phyloP scores from a whole-genome alignment of 192 early-diverging fungal species.

The Coemansia sp. region DNA sequence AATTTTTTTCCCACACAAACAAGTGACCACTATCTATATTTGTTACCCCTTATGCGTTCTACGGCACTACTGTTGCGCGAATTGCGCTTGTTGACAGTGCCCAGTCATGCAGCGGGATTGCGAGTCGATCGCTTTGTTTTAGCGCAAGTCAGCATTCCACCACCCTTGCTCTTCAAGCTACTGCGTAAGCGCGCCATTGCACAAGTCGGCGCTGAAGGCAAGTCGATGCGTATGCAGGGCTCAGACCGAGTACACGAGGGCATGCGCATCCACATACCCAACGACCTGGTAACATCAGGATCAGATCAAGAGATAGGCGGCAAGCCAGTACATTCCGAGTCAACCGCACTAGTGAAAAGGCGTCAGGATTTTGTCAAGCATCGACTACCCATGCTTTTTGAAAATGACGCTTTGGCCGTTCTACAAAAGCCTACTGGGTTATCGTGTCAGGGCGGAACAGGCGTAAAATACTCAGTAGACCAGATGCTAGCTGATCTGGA shows the following conservation, averaged over 20 bases:
- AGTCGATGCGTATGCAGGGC: slow-evolving; percentile 11
- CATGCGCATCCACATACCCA: slow-evolving; percentile 31
- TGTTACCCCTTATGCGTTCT: background rate
- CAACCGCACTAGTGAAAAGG: background rate
- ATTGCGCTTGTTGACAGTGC: slow-evolving; percentile 18
- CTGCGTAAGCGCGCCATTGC: slow-evolving; percentile 30
- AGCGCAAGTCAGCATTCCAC: slow-evolving; percentile 7
- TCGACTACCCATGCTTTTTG: slow-evolving; percentile 20
- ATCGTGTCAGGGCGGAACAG: slow-evolving; percentile 35
- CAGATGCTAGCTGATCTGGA: slow-evolving; percentile 19
- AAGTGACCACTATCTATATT: background rate
- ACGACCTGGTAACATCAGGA: slow-evolving; percentile 6
- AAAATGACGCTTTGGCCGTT: slow-evolving; percentile 22
- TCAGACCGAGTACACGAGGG: slow-evolving; percentile 27
- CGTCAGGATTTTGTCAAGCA: slow-evolving; percentile 6
- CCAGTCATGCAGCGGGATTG: slow-evolving; percentile 13
- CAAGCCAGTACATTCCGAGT: background rate
- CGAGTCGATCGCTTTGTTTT: slow-evolving; percentile 28
- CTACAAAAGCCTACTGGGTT: slow-evolving; percentile 30
- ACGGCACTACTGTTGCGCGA: background rate
- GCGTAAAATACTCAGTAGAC: slow-evolving; percentile 21
- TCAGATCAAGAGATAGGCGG: background rate
- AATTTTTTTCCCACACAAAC: too few species aligned
- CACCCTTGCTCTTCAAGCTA: slow-evolving; percentile 25
- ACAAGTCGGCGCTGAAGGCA: background rate